Base-by-base conservation (phyloP, 768 basidiomycete species). In the Panaeolus papilionaceus region DNA sequence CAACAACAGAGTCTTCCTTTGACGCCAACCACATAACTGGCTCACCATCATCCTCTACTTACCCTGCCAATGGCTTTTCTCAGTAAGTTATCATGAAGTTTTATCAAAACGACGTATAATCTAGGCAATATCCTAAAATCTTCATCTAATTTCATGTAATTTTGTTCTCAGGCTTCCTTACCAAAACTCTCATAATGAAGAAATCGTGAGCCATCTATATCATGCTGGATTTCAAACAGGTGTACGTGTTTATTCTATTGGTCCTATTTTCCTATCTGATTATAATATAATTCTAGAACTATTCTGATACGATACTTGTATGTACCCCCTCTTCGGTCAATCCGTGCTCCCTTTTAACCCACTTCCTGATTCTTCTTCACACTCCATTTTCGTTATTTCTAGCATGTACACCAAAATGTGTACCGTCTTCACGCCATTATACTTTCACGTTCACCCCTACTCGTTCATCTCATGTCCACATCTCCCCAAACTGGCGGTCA, bases 381-480 rank as follows among this genome's bases (percentile, higher is more conserved):
- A 61, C 61, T 40, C 54, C 63, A 68, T 61, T 42, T 61, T 64
- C 64, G 64, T 61, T 68, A 38, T 62, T 67, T 67, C 44, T 74
- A 93, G 91, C 91, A 92, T 81, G 88, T 92, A 66, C 87, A 89
- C 75, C 88, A 90, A 83, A 87, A 87, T 78, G 82, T 84, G 68
- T 94, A 93, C 78, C 87, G 88, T 65, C 86, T 94, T 40, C 92
- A 95, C 80, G 88, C 91, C 70, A 92, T 96, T 78, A 90, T 96
- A 71, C 84, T 96, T 69, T 93, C 94, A 68, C 90, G 91, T 64
- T 95, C 94, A 38, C 94, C 95, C 42, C 93, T 89, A 79, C 87
- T 96, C 74, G 92, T 91, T 45, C 93, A 95, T 77, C 84, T 94
- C 71, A 93, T 97, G 90, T 92, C 90, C 65, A 92, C 91, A 62